Evolutionary conservation across 108 stramenopile species (phyloP).

Genomic region (Fistulifera solaris): DNA sequence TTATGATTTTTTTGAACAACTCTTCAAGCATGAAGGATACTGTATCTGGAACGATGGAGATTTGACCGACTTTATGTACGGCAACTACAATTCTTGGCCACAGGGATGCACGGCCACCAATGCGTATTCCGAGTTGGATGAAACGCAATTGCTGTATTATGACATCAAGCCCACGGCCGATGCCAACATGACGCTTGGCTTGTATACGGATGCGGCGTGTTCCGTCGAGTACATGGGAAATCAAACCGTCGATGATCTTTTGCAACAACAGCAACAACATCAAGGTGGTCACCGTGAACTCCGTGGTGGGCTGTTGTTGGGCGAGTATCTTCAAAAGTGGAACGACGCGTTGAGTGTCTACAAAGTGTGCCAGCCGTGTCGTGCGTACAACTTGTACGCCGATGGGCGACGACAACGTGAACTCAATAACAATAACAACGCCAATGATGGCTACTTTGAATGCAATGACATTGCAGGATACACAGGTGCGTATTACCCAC

Average conservation of each 20-base stretch:
- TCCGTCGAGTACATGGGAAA: constrained; percentile 23
- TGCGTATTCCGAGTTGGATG: constrained; percentile 4
- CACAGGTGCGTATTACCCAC: constrained; percentile 4
- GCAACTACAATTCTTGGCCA: constrained; percentile 18
- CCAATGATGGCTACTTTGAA: constrained; percentile 11
- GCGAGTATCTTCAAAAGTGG: constrained; percentile 19
- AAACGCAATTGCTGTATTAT: constrained; percentile 32
- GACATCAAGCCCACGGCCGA: constrained; percentile 36
- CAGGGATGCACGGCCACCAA: constrained; percentile 12
- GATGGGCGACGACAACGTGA: constrained; percentile 5
- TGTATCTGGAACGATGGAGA: constrained; percentile 45
- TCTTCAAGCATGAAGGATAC: constrained; percentile 55
- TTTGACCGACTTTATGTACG: constrained; percentile 44
- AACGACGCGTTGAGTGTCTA: constrained; percentile 35
- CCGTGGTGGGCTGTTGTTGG: constrained; percentile 14
- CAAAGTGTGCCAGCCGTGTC: constrained; percentile 18
- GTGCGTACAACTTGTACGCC: not conserved
- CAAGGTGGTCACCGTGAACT: too few species aligned
- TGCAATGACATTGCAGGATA: constrained; percentile 57
- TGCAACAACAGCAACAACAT: constrained; percentile 1
- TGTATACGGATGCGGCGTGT: constrained; percentile 48
- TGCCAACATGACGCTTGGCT: constrained; percentile 29
- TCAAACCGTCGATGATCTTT: constrained; percentile 1
- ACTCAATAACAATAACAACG: constrained; percentile 13
- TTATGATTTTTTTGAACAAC: constrained; percentile 47